Percentiles rank a stretch among this genome's conserved stretches.
Evolutionary conservation across 257 asterid genomes (phyloP).

Genomic region (Ophiorrhiza pumila): DNA sequence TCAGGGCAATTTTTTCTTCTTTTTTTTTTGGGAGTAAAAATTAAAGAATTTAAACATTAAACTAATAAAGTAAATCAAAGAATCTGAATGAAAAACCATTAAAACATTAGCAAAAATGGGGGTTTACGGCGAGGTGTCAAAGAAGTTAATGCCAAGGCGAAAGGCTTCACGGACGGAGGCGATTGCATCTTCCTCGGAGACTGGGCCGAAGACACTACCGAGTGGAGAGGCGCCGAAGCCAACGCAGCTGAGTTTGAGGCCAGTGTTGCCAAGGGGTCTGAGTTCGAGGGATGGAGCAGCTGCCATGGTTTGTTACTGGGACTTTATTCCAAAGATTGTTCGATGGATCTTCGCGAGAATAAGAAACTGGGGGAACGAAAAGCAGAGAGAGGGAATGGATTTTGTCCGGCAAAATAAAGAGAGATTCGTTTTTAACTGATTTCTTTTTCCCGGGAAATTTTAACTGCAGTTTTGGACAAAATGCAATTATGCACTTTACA

Average conservation of each 20-base stretch:
- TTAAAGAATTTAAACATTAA: no score
- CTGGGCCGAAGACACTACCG: conserved; percentile 78
- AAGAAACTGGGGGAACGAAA: neutral
- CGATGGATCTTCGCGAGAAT: neutral
- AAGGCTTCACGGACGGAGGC: conserved; percentile 77
- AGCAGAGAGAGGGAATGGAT: neutral
- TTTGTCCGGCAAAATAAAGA: no score
- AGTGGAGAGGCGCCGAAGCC: conserved; percentile 99
- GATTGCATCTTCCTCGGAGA: conserved; percentile 78
- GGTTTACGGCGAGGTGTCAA: conserved; percentile 94
- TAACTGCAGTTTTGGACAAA: no score
- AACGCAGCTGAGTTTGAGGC: conserved; percentile 68
- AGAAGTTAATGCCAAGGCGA: conserved; percentile 82
- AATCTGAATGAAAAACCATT: neutral
- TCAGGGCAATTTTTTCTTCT: no score
- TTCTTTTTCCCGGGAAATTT: neutral
- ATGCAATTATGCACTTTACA: no score
- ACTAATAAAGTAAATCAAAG: neutral
- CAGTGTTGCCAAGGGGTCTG: conserved; percentile 82
- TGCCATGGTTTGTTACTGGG: conserved; percentile 13
- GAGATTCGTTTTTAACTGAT: no score
- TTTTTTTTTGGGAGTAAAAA: no score
- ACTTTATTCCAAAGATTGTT: neutral
- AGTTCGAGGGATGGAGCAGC: conserved; percentile 46
- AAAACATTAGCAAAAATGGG: neutral